phyloP scores from a whole-genome alignment of 768 basidiomycete species.

The Mycena belliarum region DNA sequence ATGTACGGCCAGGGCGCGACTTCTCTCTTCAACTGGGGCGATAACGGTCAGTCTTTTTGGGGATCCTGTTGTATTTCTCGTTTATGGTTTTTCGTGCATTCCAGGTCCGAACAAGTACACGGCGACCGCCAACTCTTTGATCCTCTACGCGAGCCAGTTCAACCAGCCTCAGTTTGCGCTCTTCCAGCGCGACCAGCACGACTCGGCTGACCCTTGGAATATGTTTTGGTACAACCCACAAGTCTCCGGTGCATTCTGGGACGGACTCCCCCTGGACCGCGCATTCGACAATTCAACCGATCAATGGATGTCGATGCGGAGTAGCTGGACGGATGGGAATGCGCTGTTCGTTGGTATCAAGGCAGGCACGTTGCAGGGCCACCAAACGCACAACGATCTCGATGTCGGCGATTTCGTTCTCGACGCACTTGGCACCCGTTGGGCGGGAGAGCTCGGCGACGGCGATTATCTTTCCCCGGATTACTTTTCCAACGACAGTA shows the following conservation, averaged over 20 bases:
- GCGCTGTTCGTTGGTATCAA: slow-evolving; percentile 89
- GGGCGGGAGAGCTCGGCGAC: slow-evolving; percentile 88
- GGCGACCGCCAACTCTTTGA: slow-evolving; percentile 85
- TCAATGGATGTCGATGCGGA: slow-evolving; percentile 91
- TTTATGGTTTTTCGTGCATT: too few relatives aligned
- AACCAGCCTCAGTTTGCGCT: slow-evolving; percentile 74
- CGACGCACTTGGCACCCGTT: slow-evolving; percentile 90
- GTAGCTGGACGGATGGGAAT: slow-evolving; percentile 86
- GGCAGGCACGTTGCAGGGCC: slow-evolving; percentile 74
- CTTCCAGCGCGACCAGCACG: slow-evolving; percentile 87
- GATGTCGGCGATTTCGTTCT: slow-evolving; percentile 95
- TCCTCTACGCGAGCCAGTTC: slow-evolving; percentile 75
- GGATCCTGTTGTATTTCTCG: too few relatives aligned
- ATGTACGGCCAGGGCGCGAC: slow-evolving; percentile 86
- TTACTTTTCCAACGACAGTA: slow-evolving; percentile 21
- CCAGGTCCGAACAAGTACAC: slow-evolving; percentile 64
- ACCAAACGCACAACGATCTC: slow-evolving; percentile 94
- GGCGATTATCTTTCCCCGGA: slow-evolving; percentile 14
- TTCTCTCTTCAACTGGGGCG: slow-evolving; percentile 69
- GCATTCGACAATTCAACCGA: slow-evolving; percentile 73
- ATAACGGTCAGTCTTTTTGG: slow-evolving; percentile 3
- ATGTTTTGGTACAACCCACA: slow-evolving; percentile 86
- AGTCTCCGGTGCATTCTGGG: slow-evolving; percentile 83
- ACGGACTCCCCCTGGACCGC: slow-evolving; percentile 76
- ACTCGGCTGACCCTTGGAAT: slow-evolving; percentile 80